Conservation (phyloP, 2,329 filamentous ascomycete genomes). For the Seiridium unicorne region DNA sequence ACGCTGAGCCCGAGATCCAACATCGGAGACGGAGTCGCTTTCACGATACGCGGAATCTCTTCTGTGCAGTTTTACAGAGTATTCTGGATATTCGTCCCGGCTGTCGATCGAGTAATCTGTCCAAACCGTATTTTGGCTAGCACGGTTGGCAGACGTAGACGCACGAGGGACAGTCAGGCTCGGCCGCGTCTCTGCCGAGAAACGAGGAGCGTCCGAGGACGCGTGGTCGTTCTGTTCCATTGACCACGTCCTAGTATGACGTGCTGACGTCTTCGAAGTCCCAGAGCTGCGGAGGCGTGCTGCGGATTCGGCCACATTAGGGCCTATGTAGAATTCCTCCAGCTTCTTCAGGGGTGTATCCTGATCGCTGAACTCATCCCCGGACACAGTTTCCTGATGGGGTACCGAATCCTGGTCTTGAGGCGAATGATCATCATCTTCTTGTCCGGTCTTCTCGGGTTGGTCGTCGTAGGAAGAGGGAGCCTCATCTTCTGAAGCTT, state of each 20-base stretch:
- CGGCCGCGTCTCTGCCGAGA: constrained; percentile 34
- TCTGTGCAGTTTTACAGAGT: constrained; percentile 20
- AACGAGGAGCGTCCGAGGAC: constrained; percentile 19
- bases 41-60: constrained; percentile 21
- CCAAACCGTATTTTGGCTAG: constrained; percentile 58
- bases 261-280: constrained; percentile 10
- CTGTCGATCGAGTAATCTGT: constrained; percentile 60
- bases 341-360: constrained; percentile 25
- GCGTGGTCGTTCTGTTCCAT: constrained; percentile 17
- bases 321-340: constrained; percentile 28
- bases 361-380: constrained; percentile 18
- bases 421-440: background rate
- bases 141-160: constrained; percentile 41
- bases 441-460: background rate
- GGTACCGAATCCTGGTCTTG: background rate
- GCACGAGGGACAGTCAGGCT: constrained; percentile 47
- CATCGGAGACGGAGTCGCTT: constrained; percentile 24
- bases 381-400: constrained; percentile 8
- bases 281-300: constrained; percentile 14
- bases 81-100: constrained; percentile 37
- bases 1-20: constrained; percentile 24
- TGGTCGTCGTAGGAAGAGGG: background rate
- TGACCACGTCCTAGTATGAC: constrained; percentile 11
- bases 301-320: constrained; percentile 21
- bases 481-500: constrained; percentile 8